Evolutionary conservation across 768 basidiomycete species (phyloP).

Genomic region (Auricularia cornea): DNA sequence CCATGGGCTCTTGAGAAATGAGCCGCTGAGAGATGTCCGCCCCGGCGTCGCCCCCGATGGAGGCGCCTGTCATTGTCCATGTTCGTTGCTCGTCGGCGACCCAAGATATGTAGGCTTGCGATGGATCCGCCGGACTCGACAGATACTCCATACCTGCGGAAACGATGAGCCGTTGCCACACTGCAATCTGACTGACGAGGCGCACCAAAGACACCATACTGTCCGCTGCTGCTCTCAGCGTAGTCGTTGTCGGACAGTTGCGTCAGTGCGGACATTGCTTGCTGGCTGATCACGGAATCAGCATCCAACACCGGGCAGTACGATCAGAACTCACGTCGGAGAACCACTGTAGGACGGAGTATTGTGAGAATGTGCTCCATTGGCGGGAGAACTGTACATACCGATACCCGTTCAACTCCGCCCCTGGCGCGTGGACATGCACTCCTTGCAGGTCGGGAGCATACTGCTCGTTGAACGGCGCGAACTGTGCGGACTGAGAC

Average conservation of each 20-base stretch:
- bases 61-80: slow-evolving; percentile 63
- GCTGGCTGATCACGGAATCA: slow-evolving; percentile 43
- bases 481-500: slow-evolving; percentile 79
- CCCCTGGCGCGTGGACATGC: slow-evolving; percentile 44
- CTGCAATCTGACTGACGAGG: neutral
- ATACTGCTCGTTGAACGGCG: slow-evolving; percentile 73
- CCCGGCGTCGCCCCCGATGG: slow-evolving; percentile 49
- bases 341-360: slow-evolving; percentile 32
- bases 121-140: slow-evolving; percentile 56
- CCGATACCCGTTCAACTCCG: slow-evolving; percentile 57
- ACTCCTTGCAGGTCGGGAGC: slow-evolving; percentile 59
- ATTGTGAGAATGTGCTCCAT: slow-evolving; percentile 27
- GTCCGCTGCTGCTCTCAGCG: slow-evolving; percentile 45
- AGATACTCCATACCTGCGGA: slow-evolving; percentile 50
- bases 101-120: slow-evolving; percentile 79
- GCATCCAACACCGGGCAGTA: neutral
- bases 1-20: slow-evolving; percentile 79
- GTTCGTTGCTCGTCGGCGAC: slow-evolving; percentile 48
- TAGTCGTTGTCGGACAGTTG: slow-evolving; percentile 72
- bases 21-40: slow-evolving; percentile 61
- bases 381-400: slow-evolving; percentile 71
- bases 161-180: neutral
- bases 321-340: slow-evolving; percentile 31
- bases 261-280: slow-evolving; percentile 76
- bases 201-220: slow-evolving; percentile 4